Evolutionary conservation across 768 basidiomycete species (phyloP).

Genomic region (Naganishia kalamii): DNA sequence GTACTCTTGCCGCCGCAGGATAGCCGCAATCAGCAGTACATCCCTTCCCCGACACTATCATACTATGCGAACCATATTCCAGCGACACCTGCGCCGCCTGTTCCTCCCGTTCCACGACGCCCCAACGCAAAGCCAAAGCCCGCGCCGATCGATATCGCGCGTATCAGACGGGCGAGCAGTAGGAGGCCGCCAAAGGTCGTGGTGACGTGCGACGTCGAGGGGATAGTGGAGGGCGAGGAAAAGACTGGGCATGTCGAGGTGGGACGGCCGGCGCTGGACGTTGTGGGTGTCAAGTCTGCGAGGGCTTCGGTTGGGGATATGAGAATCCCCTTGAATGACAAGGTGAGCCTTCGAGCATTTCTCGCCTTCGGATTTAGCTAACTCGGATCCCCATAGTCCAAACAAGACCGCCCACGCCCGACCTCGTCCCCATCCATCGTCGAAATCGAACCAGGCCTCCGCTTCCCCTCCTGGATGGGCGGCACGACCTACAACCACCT

Average conservation of each 20-base stretch:
- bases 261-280: neutral
- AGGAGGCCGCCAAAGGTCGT: conserved; percentile 5
- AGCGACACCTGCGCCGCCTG: conserved; percentile 15
- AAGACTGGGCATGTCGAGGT: neutral
- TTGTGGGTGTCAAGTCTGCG: neutral
- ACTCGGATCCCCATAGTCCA: neutral
- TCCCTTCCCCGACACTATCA: conserved; percentile 19
- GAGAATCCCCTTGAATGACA: neutral
- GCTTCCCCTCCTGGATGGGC: conserved; percentile 38
- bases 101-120: neutral
- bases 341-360: neutral
- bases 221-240: neutral
- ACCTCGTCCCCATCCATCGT: conserved; percentile 9
- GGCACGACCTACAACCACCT: conserved; percentile 12
- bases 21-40: neutral
- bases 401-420: neutral
- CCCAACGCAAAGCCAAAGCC: neutral
- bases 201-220: conserved; percentile 1
- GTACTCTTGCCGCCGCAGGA: neutral
- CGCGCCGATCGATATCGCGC: neutral
- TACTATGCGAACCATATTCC: conserved; percentile 20
- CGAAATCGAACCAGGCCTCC: conserved; percentile 27
- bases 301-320: conserved; percentile 5
- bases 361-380: neutral
- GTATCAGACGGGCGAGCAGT: neutral